Conservation (phyloP, 2,329 filamentous ascomycete genomes). For the Ophiostoma himal-ulmi region DNA sequence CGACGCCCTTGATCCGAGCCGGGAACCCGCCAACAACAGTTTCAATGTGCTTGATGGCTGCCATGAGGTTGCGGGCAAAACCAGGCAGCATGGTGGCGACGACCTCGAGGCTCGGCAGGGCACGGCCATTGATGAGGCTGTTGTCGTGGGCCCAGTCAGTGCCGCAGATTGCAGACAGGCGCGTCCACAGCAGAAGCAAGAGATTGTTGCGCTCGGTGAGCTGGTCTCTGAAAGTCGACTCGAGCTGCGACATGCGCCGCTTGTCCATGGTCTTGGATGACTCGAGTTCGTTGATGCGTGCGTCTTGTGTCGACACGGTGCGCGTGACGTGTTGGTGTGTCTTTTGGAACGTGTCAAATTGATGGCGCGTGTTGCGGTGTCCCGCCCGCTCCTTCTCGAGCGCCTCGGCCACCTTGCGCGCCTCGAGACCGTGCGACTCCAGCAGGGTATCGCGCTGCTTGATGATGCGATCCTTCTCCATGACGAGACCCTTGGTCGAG, state of each 20-base stretch:
- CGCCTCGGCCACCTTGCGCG: constrained; percentile 74
- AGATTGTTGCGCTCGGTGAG: constrained; percentile 84
- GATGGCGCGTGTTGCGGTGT: constrained; percentile 78
- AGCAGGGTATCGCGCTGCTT: constrained; percentile 83
- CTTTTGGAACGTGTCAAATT: constrained; percentile 83
- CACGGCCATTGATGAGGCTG: constrained; percentile 79
- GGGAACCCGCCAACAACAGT: constrained; percentile 71
- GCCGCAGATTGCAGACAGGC: constrained; percentile 78
- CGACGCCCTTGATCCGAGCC: constrained; percentile 72
- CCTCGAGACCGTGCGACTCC: constrained; percentile 82
- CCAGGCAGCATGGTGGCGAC: constrained; percentile 79
- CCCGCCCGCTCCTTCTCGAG: constrained; percentile 84
- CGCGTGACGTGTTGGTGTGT: constrained; percentile 82
- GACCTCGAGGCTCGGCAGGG: constrained; percentile 74
- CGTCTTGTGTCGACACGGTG: constrained; percentile 78
- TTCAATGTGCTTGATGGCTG: constrained; percentile 83
- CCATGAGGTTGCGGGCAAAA: constrained; percentile 83
- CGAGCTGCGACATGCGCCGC: constrained; percentile 67
- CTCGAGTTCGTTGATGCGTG: constrained; percentile 80
- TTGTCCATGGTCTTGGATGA: constrained; percentile 70
- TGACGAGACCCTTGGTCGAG: constrained; percentile 64
- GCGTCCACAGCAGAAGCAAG: constrained; percentile 83
- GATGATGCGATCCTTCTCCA: constrained; percentile 87
- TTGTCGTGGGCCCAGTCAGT: constrained; percentile 89
- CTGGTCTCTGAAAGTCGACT: constrained; percentile 78